Base-by-base conservation (phyloP, 805 yeast species). In the Kluyveromyces starmeri region DNA sequence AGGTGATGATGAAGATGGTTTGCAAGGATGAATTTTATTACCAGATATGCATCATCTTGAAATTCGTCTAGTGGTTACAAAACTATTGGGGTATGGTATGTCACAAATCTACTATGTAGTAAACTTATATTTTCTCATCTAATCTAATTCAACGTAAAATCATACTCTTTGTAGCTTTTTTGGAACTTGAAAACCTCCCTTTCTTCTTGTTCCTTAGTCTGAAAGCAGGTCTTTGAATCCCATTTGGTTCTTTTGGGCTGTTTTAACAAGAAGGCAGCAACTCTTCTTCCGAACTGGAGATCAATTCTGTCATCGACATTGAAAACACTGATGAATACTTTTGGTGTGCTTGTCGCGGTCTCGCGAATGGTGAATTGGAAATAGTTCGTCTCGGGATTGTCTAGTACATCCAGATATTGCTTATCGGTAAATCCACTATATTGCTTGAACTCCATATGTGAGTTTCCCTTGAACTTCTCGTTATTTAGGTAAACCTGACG, bases 241-340 rank as follows among this genome's bases (percentile, higher is more conserved):
- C 96, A 86, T 38, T 74, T 75, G 1, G 71, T 55, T 42, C 86
- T 64, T 34, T 75, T 76, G 2, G 80, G 78, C 11, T 71, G 61
- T 28, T 67, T 73, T 32, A 86, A 50, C 3, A 78, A 56, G 41
- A 66, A 65, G 0, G 95, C 88, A 19, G 83, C 47, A 1, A 82
- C 86, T 47, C 85, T 68, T 52, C 96, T 65, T 1, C 95, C 94
- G 47, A 88, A 83, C 45, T 83, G 95, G 10, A 84, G 57, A 53
- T 88, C 96, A 7, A 85, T 58, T 9, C 66, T 44, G 34, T 64
- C 64, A 3, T 50, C 48, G 3, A 48, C 42, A 1, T 53, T 50
- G 29, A 61, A 61, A 2, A 47, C 39, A 20, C 62, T 50, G 2
- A 63, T 27, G 36, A 46, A 60, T 7, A 58, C 48, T n/a, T 46